Base-by-base conservation (phyloP, 768 basidiomycete species). In the Chalciporus piperatus region DNA sequence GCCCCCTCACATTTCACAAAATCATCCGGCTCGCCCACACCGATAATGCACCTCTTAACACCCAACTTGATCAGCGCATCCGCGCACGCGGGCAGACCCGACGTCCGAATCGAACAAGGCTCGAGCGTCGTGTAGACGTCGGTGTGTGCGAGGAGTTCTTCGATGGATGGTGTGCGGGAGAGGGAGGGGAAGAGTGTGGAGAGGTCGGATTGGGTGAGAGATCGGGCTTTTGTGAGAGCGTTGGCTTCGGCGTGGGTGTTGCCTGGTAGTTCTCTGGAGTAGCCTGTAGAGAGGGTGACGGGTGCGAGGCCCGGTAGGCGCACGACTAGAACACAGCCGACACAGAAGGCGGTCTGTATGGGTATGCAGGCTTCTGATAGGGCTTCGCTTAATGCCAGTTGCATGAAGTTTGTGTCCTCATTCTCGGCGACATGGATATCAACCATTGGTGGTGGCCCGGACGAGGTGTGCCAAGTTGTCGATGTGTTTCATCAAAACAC, bases 231-330 rank as follows among this genome's bases (percentile, higher is more conserved):
- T 38, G 79, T 65, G 47, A 99, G 72, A 1, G 95, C 94, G 66
- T 96, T 96, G 20, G 93, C 92, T 73, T 99, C 96, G 11, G 95
- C 96, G 67, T 99, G 96, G 3, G 96, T 98, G 65, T 98, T 98
- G 47, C 95, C 96, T 4, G 82, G 76, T 0, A 98, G 77, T 65
- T 98, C 94, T 62, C 97, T 79, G 22, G 95, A 98, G 71, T 85
- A 93, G 16, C 93, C 93, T 2, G 84, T 84, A 12, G 91, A 73
- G 32, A 98, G 69, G 41, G 89, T 70, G 48, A 83, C 70, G 4
- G 83, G 75, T 13, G 63, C 37, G 38, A 63, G 60, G 41, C 65
- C 57, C 16, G 83, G 78, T 50, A 70, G 69, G 40, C 71, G 73
- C 17, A 74, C 72, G 3, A 83, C 80, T 46, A 96, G 70, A 32